Percentiles rank a stretch among this genome's conserved stretches.
Conservation (phyloP, 1,284 basidiomycete genomes). For the Anthracocystis walkeri region DNA sequence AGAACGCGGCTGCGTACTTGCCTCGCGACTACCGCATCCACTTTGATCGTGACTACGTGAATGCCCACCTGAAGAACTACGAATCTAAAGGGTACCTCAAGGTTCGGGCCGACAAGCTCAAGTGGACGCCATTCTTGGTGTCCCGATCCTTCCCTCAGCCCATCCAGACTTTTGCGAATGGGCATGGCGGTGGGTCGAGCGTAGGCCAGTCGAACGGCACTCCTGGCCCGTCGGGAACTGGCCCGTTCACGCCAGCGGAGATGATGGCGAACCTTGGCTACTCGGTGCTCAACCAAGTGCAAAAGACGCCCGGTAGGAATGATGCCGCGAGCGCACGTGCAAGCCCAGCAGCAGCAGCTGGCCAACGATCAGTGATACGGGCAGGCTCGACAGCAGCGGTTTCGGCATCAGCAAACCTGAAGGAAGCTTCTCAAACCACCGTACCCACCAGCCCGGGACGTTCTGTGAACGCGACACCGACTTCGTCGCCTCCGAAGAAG, state of each 20-base stretch:
- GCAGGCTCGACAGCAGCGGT: constrained; percentile 5
- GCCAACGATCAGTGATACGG: constrained; percentile 3
- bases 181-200: constrained; percentile 5
- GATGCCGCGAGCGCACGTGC: constrained; percentile 20
- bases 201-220: constrained; percentile 23
- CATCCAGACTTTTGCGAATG: constrained; percentile 13
- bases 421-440: background rate
- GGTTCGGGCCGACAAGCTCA: constrained; percentile 85
- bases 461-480: constrained; percentile 15
- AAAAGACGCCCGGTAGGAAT: constrained; percentile 33
- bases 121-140: constrained; percentile 93
- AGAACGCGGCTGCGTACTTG: constrained; percentile 72
- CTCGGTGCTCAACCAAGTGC: constrained; percentile 37
- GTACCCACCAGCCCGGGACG: constrained; percentile 15
- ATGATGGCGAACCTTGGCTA: constrained; percentile 49
- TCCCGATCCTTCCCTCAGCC: constrained; percentile 71
- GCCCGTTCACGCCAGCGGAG: constrained; percentile 36
- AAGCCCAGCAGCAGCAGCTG: constrained; percentile 26
- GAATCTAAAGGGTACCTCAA: constrained; percentile 83
- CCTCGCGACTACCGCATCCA: constrained; percentile 82
- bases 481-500: constrained; percentile 31
- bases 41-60: constrained; percentile 80
- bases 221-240: constrained; percentile 29
- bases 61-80: constrained; percentile 78
- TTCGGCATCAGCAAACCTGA: constrained; percentile 1